Conservation (phyloP, 2,329 filamentous ascomycete species). For the Aspergillus caelatus region DNA sequence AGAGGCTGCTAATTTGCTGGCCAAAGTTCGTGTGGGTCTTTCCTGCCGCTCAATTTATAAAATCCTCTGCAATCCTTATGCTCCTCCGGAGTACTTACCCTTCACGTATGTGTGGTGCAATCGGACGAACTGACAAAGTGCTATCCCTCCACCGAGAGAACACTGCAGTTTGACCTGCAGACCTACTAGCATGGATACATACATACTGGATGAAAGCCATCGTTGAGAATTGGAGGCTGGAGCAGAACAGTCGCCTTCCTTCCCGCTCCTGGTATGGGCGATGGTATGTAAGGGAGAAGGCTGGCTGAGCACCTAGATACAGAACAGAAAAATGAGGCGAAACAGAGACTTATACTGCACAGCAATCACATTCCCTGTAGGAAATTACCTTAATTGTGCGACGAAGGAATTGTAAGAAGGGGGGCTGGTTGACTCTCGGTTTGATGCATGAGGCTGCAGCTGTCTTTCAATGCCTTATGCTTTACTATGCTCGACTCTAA, state of each 20-base stretch:
- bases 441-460: background rate
- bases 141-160: background rate
- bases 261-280: background rate
- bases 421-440: background rate
- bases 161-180: background rate
- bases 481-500: slow-evolving; percentile 18
- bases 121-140: background rate
- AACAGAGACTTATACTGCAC: background rate
- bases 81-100: background rate
- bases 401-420: background rate
- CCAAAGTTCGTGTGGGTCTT: background rate
- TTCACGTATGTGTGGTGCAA: background rate
- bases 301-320: background rate
- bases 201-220: background rate
- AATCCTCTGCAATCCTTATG: background rate
- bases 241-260: background rate
- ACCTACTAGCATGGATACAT: background rate
- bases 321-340: background rate
- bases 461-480: background rate
- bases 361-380: background rate
- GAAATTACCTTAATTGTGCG: background rate
- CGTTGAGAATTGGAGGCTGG: background rate
- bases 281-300: background rate
- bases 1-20: background rate
- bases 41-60: background rate